phyloP scores from a whole-genome alignment of 495 filamentous ascomycete genomes.

The Tirmania nivea region DNA sequence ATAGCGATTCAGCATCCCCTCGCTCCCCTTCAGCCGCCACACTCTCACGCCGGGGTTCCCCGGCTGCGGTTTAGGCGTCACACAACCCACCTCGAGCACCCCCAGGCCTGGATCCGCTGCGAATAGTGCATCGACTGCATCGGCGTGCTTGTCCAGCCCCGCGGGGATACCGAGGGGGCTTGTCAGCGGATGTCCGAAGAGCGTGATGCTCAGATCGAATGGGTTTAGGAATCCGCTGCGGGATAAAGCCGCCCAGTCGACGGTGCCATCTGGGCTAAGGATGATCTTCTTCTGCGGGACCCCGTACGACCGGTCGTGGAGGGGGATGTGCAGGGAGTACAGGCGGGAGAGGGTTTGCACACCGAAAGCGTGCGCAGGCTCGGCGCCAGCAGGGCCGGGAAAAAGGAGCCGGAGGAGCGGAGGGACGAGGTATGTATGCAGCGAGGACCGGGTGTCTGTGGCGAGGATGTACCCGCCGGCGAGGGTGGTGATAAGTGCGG shows the following conservation, averaged over 20 bases:
- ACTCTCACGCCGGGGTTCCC: conserved; percentile 77
- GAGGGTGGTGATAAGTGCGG: conserved; percentile 21
- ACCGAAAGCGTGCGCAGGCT: conserved; percentile 70
- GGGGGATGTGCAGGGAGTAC: conserved; percentile 42
- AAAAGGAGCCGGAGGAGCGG: conserved; percentile 47
- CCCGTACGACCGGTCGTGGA: conserved; percentile 44
- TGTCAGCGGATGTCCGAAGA: conserved; percentile 57
- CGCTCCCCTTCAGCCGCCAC: conserved; percentile 58
- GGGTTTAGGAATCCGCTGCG: background rate
- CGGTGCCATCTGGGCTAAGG: conserved; percentile 4
- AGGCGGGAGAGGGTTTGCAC: conserved; percentile 45
- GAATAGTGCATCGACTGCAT: conserved; percentile 63
- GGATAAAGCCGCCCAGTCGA: conserved; percentile 17
- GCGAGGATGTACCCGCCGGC: conserved; percentile 33
- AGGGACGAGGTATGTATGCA: conserved; percentile 64
- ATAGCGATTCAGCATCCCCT: conserved; percentile 84
- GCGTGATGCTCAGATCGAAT: conserved; percentile 20
- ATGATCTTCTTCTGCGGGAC: conserved; percentile 5
- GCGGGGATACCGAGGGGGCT: conserved; percentile 86
- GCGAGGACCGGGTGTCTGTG: conserved; percentile 72
- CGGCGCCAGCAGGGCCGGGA: conserved; percentile 42
- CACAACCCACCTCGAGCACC: conserved; percentile 69
- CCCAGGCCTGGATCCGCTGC: conserved; percentile 50
- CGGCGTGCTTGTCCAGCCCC: conserved; percentile 82
- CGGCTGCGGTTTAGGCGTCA: conserved; percentile 60